Base-by-base conservation (phyloP, 768 basidiomycete genomes). In the Rhodocollybia butyracea region DNA sequence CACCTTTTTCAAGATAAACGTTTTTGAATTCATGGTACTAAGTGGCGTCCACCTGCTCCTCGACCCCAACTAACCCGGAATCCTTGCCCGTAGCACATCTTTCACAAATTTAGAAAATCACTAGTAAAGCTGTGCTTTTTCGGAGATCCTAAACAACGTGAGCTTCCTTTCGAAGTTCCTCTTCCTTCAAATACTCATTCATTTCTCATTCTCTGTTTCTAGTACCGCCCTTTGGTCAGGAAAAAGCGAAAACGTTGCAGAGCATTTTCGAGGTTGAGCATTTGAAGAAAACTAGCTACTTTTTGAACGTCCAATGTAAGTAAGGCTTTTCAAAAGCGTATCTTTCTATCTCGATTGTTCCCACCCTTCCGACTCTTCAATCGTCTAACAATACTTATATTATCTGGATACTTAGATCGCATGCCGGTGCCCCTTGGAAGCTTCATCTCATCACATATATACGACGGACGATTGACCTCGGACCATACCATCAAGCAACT, bases 181-280 rank as follows among this genome's bases (percentile, higher is more conserved):
- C 15, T 45, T 3, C 24, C 26, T n/a, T 10, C 31, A 4, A 32
- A n/a, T 27, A 13, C 42, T 46, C 19, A 31, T 22, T 17, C 24
- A 27, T 21, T 30, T 54, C 6, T 46, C 34, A 32, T 26, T 15
- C 47, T 48, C 27, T 26, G 15, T 40, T 12, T 8, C 10, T 54
- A 84, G 82, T 83, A 3, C 78, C 82, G 2, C 82, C 82, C 0
- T 79, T 70, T 64, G 80, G 81, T 3, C 59, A 76, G 45, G 76
- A 79, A 1, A 62, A 68, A 3, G 68, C 74, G 10, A 30, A 54
- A 13, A 57, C 46, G 0, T 57, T 75, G 15, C 48, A 66, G 52
- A 72, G 67, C 27, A 66, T 76, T 21, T 76, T 72, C 39, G 72
- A 74, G n/a, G 46, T 73, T 40, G 58, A 63, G 13, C 74, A 76